phyloP scores from a whole-genome alignment of 2,329 filamentous ascomycete species.

The Fusarium tupiense region DNA sequence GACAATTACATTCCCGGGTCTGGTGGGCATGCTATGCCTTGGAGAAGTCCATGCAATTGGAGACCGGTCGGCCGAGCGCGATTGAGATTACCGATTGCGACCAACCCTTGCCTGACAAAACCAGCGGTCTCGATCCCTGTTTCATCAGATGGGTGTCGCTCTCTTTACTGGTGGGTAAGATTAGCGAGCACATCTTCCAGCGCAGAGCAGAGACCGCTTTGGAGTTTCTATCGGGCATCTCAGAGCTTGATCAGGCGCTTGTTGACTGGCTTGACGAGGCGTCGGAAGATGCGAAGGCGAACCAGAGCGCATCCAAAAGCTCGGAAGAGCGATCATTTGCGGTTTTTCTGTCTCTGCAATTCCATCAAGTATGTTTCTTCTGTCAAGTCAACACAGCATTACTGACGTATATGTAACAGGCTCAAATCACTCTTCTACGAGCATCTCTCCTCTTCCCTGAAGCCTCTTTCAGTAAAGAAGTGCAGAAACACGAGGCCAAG shows the following conservation, averaged over 20 bases:
- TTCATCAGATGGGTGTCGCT: constrained; percentile 34
- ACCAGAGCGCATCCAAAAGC: neutral
- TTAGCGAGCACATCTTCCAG: constrained; percentile 35
- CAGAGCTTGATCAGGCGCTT: constrained; percentile 26
- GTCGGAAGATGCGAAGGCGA: constrained; percentile 14
- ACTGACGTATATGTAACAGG: neutral
- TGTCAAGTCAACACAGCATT: fast-evolving
- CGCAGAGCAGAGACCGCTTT: constrained; percentile 20
- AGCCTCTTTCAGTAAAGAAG: constrained; percentile 20
- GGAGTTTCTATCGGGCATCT: constrained; percentile 23
- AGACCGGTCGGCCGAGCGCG: constrained; percentile 31
- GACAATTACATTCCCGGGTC: constrained; percentile 21
- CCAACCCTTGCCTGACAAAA: constrained; percentile 16
- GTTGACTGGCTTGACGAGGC: constrained; percentile 28
- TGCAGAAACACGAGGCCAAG: constrained; percentile 28
- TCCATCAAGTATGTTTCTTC: constrained; percentile 13
- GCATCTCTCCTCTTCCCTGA: constrained; percentile 36
- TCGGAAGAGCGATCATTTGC: constrained; percentile 19
- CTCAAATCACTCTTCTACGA: constrained; percentile 32
- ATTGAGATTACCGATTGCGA: constrained; percentile 35
- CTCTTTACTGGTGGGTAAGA: constrained; percentile 26
- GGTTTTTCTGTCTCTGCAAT: constrained; percentile 30
- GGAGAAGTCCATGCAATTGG: constrained; percentile 36
- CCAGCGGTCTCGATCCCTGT: neutral
- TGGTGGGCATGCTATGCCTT: constrained; percentile 37